These are phyloP conservation scores for Pseudonitzschia multistriata DNA, from an alignment of 108 stramenopile genomes.

Conservation along the genomic window DNA sequence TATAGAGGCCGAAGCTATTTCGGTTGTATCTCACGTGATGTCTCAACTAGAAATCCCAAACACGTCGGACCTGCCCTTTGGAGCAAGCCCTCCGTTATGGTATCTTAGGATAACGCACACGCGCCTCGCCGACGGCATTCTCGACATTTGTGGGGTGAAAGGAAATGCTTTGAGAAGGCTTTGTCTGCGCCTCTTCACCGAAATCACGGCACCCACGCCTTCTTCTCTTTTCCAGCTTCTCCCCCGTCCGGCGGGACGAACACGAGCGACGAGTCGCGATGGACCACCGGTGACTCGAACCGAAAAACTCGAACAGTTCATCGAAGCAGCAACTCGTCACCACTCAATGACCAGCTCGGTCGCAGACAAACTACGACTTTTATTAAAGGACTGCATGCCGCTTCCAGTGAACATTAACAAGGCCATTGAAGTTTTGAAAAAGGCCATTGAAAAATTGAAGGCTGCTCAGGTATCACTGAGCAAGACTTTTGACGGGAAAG, in stretches of 20 bases:
- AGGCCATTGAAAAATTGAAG: slow-evolving; percentile 24
- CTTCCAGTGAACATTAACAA: slow-evolving; percentile 51
- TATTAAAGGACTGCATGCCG: slow-evolving; percentile 54
- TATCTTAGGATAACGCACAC: slow-evolving; percentile 68
- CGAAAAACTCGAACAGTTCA: slow-evolving; percentile 34
- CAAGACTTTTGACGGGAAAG: neutral
- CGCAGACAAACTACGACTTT: slow-evolving; percentile 42
- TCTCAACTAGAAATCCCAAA: slow-evolving; percentile 26
- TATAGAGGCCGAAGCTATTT: slow-evolving; percentile 63
- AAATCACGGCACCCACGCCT: slow-evolving; percentile 55
- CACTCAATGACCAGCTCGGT: slow-evolving; percentile 48
- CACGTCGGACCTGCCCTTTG: slow-evolving; percentile 23
- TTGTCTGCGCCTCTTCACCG: slow-evolving; percentile 55
- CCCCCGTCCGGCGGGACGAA: slow-evolving; percentile 32
- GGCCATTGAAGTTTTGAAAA: slow-evolving; percentile 40
- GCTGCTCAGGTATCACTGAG: slow-evolving; percentile 24
- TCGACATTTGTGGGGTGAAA: slow-evolving; percentile 74
- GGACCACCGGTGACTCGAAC: neutral
- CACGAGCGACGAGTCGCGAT: slow-evolving; percentile 29
- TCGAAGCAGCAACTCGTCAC: slow-evolving; percentile 33
- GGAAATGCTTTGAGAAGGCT: slow-evolving; percentile 45
- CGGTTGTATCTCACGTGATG: slow-evolving; percentile 61
- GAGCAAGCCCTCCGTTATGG: slow-evolving; percentile 58
- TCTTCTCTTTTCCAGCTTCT: slow-evolving; percentile 23
- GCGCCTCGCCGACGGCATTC: slow-evolving; percentile 59